Evolutionary conservation across 208 protist species (phyloP).

Genomic region (Wallacemonas sp.): DNA sequence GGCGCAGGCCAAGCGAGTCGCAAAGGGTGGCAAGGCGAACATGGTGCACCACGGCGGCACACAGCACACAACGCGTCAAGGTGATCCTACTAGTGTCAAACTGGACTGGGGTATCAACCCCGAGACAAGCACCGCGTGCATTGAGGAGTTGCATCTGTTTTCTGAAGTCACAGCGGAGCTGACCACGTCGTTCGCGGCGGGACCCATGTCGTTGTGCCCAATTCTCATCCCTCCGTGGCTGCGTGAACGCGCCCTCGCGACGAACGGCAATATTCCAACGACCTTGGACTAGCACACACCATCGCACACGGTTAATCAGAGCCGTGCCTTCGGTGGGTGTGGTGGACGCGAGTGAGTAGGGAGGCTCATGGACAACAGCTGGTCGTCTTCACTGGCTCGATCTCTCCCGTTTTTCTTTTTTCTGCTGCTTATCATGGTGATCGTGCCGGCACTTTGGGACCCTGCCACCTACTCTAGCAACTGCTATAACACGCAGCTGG

Average conservation of each 20-base stretch:
- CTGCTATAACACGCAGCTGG: no score
- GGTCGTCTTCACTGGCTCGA: no score
- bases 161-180: slow-evolving; percentile 42
- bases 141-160: slow-evolving; percentile 44
- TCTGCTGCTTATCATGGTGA: background rate
- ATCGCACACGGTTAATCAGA: no score
- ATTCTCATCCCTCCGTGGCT: slow-evolving; percentile 70
- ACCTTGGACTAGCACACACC: slow-evolving; percentile 18
- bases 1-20: slow-evolving; percentile 13
- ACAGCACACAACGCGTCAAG: background rate
- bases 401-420: background rate
- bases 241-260: slow-evolving; percentile 21
- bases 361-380: no score
- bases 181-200: slow-evolving; percentile 24
- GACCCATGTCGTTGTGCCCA: slow-evolving; percentile 46
- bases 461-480: no score
- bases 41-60: slow-evolving; percentile 4
- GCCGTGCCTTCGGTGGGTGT: no score
- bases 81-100: background rate
- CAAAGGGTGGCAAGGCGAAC: slow-evolving; percentile 29
- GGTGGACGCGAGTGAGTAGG: no score
- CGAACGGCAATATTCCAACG: slow-evolving; percentile 26
- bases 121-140: slow-evolving; percentile 25
- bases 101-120: slow-evolving; percentile 28
- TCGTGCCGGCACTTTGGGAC: no score